Percentiles rank a stretch among this genome's conserved stretches.
Evolutionary conservation across 768 basidiomycete species (phyloP).

Genomic region (Dioszegia aurantiaca): DNA sequence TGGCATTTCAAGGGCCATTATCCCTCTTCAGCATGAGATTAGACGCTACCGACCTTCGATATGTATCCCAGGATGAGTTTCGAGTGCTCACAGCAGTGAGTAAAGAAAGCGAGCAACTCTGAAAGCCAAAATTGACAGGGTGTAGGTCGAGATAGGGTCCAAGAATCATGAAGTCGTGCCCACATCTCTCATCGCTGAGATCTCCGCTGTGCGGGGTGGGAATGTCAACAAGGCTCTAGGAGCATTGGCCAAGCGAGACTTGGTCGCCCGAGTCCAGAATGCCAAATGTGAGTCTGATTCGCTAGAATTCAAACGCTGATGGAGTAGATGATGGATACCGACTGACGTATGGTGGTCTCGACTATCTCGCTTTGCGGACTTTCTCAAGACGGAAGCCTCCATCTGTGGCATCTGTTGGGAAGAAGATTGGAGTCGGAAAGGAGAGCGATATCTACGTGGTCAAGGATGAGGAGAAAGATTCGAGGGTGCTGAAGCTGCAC

Average conservation of each 20-base stretch:
- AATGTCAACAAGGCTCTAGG: conserved; percentile 92
- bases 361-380: conserved; percentile 89
- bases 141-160: conserved; percentile 91
- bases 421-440: conserved; percentile 97
- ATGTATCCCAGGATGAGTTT: conserved; percentile 88
- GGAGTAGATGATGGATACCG: conserved; percentile 88
- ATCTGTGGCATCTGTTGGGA: conserved; percentile 84
- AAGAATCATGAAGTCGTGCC: conserved; percentile 98
- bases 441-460: conserved; percentile 70
- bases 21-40: conserved; percentile 66
- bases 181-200: conserved; percentile 78
- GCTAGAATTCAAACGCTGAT: neutral
- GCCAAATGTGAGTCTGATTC: conserved; percentile 68
- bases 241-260: conserved; percentile 81
- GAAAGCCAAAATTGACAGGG: neutral
- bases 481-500: conserved; percentile 90
- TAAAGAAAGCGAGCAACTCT: neutral
- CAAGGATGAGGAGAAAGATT: conserved; percentile 74
- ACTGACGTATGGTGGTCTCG: conserved; percentile 97
- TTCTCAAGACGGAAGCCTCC: conserved; percentile 74
- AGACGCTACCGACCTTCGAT: conserved; percentile 90
- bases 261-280: conserved; percentile 86
- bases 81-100: conserved; percentile 88
- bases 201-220: conserved; percentile 86
- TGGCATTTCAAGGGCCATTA: neutral